Evolutionary conservation across 257 asterid genomes (phyloP), one percentile per base, ranked within the genome.

Genomic region (Fraxinus excelsior): DNA sequence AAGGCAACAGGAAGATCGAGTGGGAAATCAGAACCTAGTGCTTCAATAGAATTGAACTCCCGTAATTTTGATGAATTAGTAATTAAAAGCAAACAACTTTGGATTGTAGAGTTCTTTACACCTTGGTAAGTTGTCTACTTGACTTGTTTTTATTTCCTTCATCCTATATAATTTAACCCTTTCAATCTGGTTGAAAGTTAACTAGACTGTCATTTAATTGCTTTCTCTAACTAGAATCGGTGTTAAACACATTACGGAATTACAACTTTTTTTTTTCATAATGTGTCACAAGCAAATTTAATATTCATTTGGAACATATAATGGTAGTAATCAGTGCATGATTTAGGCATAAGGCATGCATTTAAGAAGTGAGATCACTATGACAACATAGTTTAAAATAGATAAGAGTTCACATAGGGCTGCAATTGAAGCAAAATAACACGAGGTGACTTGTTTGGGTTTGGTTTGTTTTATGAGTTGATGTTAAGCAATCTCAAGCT

Each of bases 31-130:
- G 98, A 93, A 77, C 85, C 94, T 68, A 95, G 94, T 84, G 93
- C 91, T 73, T 95, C 98, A 29, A 82, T 91, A 2, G 99, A 93
- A 76, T 82, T 95, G 82, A 93, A 90, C 86, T 90, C 98, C 3
- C 76, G 74, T 37, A 95, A 95, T 80, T 91, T 95, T 87, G 98
- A 95, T 79, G 98, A 93, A 77, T 60, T 86, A 85, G 98, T 95
- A 65, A 78, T 87, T 73, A 89, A 93, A 83, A 93, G 99, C 90
- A 95, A 93, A 82, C 98, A 95, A 13, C 87, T 93, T 53, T 95
- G 99, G 99, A 77, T 95, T 70, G 97, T 95, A 78, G 99, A 95
- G 88, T 95, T 93, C 88, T 95, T 89, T 82, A 97, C 99, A 77
- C 97, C 99, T 56, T 95, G 98, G 99, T 93, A 74, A 89, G 94